Evolutionary conservation across 306 rosid species (phyloP).

Genomic region (barrel medic (Medicago truncatula)): MtrunA17r5.0-ANR NC_053044.1:44152001-44152500

Average conservation of each 20-base stretch:
- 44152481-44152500: slow-evolving; percentile 33
- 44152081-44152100: slow-evolving; percentile 94
- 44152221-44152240: slow-evolving; percentile 38
- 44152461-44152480: slow-evolving; percentile 26
- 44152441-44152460: slow-evolving; percentile 35
- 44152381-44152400: slow-evolving; percentile 39
- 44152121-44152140: slow-evolving; percentile 92
- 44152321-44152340: slow-evolving; percentile 34
- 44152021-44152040: slow-evolving; percentile 66
- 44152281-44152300: slow-evolving; percentile 45
- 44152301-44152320: background rate
- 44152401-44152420: background rate
- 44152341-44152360: slow-evolving; percentile 39
- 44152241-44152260: slow-evolving; percentile 68
- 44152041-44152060: slow-evolving; percentile 72
- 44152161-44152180: slow-evolving; percentile 85
- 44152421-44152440: slow-evolving; percentile 22
- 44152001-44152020: slow-evolving; percentile 75
- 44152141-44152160: slow-evolving; percentile 93
- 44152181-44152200: slow-evolving; percentile 88
- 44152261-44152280: slow-evolving; percentile 39
- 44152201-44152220: slow-evolving; percentile 87
- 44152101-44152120: slow-evolving; percentile 89
- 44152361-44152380: slow-evolving; percentile 37
- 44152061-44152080: slow-evolving; percentile 98